Conservation (phyloP, 148 eudicot genomes). For the Arbutus unedo region DNA sequence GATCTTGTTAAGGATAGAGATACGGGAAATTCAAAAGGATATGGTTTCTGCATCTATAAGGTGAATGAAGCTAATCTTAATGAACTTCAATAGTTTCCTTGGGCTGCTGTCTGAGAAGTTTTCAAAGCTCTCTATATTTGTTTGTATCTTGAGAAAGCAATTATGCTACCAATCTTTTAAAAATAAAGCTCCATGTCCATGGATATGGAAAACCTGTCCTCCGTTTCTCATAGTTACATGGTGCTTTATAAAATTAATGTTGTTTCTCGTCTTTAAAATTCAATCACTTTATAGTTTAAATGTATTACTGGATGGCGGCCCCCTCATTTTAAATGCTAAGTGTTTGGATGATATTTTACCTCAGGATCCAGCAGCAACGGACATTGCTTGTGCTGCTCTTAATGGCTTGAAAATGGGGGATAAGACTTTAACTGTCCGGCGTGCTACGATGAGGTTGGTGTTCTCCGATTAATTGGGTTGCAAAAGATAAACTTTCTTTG, state of each 20-base stretch:
- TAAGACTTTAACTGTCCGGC: slow-evolving; percentile 84
- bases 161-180: not conserved
- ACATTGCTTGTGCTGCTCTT: slow-evolving; percentile 90
- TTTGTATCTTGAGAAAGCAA: not conserved
- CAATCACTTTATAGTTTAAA: not conserved
- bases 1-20: slow-evolving; percentile 96
- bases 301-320: not conserved
- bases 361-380: slow-evolving; percentile 82
- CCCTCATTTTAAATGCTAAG: not conserved
- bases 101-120: not conserved
- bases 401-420: slow-evolving; percentile 98
- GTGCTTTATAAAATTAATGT: not conserved
- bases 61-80: slow-evolving; percentile 30
- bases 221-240: not conserved
- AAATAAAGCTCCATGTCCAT: not conserved
- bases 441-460: slow-evolving; percentile 78
- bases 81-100: not conserved
- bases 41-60: slow-evolving; percentile 85
- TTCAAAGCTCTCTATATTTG: not conserved
- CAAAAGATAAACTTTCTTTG: not conserved
- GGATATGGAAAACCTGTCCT: slow-evolving; percentile 4
- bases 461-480: not conserved
- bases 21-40: slow-evolving; percentile 91
- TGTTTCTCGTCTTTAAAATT: not conserved
- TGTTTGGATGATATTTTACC: slow-evolving; percentile 1